Evolutionary conservation across 768 basidiomycete genomes (phyloP), one percentile per base, ranked within the genome.

Genomic region (Phanerochaete sordida): DNA sequence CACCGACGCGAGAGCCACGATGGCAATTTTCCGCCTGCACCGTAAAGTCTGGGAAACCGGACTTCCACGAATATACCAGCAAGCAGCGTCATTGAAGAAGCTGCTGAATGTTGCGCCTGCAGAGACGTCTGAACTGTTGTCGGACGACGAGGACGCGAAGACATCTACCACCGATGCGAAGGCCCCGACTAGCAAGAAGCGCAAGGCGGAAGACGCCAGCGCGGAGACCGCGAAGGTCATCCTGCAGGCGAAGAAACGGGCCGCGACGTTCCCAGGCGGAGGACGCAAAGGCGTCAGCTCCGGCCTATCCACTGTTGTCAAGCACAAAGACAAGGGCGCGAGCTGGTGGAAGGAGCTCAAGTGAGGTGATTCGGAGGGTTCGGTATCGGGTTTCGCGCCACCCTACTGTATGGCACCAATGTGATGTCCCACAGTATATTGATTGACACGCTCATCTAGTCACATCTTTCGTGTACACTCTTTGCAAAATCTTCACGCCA

Each of bases 1-100:
- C 4, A 91, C 84, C 19, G 95, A 98, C 70, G 94, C 95, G 0
- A 82, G 95, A 54, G 96, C 95, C 0, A 91, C 95, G 0, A 97
- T 99, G 93, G 95, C 93, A 0, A 77, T 98, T 39, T 98, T 90
- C 71, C 82, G 94, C 7, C 69, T 95, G 19, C 81, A 95, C 72
- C 87, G 90, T 65, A 85, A 84, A 54, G 80, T 84, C 49, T 98
- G 93, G 93, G 95, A 98, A 50, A 66, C 66, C 28, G 64, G 53
- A 45, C 23, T 56, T 13, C 65, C 60, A 12, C 54, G 50, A 3
- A 37, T 30, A 3, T 37, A 52, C 28, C 19, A 24, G 11, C 11
- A n/a, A 21, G 35, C 53, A 3, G 21, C 35, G 39, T 43, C 33
- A 6, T 13, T 35, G 7, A 43, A 19, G 4, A 19, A 43, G 8